These are phyloP conservation scores for Podospora australis DNA, from an alignment of 495 filamentous ascomycete species.

Conservation along the genomic window DNA sequence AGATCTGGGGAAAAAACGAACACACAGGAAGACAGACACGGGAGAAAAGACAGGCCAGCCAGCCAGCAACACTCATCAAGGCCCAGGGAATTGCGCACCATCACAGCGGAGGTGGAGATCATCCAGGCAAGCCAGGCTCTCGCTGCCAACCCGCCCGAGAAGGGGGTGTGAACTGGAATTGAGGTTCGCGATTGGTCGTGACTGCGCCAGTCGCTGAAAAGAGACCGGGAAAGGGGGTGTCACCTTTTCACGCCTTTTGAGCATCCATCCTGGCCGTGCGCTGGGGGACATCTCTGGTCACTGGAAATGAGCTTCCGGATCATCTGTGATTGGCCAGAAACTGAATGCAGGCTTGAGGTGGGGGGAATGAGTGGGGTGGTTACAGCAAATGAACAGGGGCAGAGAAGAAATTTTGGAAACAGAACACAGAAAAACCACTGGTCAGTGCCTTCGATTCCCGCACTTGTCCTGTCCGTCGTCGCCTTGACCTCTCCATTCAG, in stretches of 20 bases:
- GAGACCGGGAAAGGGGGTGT: not conserved
- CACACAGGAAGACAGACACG: conserved; percentile 3
- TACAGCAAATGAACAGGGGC: conserved; percentile 7
- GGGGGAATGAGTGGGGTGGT: conserved; percentile 8
- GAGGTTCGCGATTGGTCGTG: conserved; percentile 18
- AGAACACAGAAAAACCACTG: conserved; percentile 10
- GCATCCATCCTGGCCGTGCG: conserved; percentile 13
- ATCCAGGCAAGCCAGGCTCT: conserved; percentile 8
- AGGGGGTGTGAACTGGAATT: conserved; percentile 17
- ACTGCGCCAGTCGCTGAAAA: conserved; percentile 12
- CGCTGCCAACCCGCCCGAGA: conserved; percentile 11
- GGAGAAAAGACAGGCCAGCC: conserved; percentile 9
- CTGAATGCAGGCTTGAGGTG: conserved; percentile 3
- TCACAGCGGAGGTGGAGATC: conserved; percentile 17
- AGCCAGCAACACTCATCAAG: not conserved
- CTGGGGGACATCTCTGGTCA: conserved; percentile 7
- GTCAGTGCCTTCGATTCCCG: conserved; percentile 6
- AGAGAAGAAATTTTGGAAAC: conserved; percentile 23
- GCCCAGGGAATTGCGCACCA: conserved; percentile 19
- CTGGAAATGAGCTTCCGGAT: conserved; percentile 17
- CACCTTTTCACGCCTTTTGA: not conserved
- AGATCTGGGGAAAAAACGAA: conserved; percentile 26
- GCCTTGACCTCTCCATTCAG: conserved; percentile 4
- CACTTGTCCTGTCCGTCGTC: not conserved
- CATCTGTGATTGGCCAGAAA: conserved; percentile 14